Evolutionary conservation across 768 basidiomycete genomes (phyloP).

Genomic region (Auriscalpium microsporum): DNA sequence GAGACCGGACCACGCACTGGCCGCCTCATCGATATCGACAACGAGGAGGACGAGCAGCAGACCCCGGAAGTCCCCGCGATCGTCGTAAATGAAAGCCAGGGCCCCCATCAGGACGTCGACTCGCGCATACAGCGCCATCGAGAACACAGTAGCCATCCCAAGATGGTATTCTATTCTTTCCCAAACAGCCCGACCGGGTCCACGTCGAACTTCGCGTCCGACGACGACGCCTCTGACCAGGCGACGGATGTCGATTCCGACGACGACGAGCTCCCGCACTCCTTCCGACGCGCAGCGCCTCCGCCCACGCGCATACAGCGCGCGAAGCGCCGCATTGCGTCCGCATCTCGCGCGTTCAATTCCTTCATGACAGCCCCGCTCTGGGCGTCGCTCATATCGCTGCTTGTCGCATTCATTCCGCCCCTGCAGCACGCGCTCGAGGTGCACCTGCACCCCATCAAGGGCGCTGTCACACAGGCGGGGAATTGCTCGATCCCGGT

Average conservation of each 20-base stretch:
- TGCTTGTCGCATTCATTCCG: constrained; percentile 68
- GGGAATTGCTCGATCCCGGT: constrained; percentile 81
- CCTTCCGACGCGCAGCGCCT: constrained; percentile 14
- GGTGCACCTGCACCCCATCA: constrained; percentile 53
- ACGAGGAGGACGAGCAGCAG: background rate
- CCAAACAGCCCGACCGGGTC: constrained; percentile 42
- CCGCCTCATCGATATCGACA: background rate
- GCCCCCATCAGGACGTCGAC: constrained; percentile 9
- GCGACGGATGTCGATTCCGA: constrained; percentile 18
- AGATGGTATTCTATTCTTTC: constrained; percentile 51
- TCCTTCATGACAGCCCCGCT: constrained; percentile 87
- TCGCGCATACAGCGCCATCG: background rate
- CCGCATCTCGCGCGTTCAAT: constrained; percentile 36
- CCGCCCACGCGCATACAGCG: constrained; percentile 23
- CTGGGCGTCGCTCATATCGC: constrained; percentile 66
- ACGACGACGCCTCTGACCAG: constrained; percentile 11
- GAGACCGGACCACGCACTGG: background rate
- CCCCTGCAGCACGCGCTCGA: constrained; percentile 70
- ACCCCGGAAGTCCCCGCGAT: background rate
- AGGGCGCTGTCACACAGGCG: constrained; percentile 54
- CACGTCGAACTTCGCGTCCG: constrained; percentile 1
- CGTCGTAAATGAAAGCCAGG: constrained; percentile 8
- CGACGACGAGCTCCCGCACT: constrained; percentile 15
- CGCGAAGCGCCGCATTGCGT: constrained; percentile 18
- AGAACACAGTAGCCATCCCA: constrained; percentile 22